Conservation (phyloP, 257 asterid species). For the Verbena officinalis region DNA sequence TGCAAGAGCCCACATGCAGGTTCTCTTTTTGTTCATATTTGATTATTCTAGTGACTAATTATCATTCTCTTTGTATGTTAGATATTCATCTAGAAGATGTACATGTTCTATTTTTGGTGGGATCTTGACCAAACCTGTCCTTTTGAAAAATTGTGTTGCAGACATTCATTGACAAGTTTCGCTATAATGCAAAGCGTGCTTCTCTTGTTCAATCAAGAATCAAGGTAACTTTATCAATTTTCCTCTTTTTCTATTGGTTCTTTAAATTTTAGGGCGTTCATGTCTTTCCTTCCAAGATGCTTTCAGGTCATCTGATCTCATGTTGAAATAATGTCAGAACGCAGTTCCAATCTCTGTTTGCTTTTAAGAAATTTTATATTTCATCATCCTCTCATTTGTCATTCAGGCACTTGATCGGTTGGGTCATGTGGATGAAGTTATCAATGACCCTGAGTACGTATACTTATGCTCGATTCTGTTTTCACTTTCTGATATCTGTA, state of each 20-base stretch:
- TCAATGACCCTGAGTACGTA: slow-evolving; percentile 95
- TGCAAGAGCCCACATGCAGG: slow-evolving; percentile 93
- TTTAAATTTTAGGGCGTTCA: slow-evolving; percentile 22
- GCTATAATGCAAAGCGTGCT: slow-evolving; percentile 97
- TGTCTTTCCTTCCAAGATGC: slow-evolving; percentile 21
- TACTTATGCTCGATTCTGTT: slow-evolving; percentile 18
- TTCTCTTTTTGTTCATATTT: slow-evolving; percentile 23
- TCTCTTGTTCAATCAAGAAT: slow-evolving; percentile 99
- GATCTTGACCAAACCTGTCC: slow-evolving; percentile 7
- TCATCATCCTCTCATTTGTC: slow-evolving; percentile 26
- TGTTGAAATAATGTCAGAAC: slow-evolving; percentile 7
- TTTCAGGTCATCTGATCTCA: slow-evolving; percentile 11
- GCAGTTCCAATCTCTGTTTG: neutral
- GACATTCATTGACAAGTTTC: slow-evolving; percentile 95
- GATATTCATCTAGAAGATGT: slow-evolving; percentile 5
- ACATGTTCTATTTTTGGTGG: slow-evolving; percentile 12
- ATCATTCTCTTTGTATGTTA: neutral
- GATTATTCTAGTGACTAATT: slow-evolving; percentile 19
- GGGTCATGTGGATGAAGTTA: slow-evolving; percentile 83
- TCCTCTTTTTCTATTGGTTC: neutral
- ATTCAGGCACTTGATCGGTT: slow-evolving; percentile 90
- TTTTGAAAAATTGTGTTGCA: slow-evolving; percentile 41
- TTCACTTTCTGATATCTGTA: neutral
- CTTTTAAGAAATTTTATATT: neutral
- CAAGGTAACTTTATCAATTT: slow-evolving; percentile 57